A percentile compares a stretch with the other conserved stretches of the same genome.
phyloP scores from a whole-genome alignment of 768 basidiomycete species.

The Pulveroboletus sp. region DNA sequence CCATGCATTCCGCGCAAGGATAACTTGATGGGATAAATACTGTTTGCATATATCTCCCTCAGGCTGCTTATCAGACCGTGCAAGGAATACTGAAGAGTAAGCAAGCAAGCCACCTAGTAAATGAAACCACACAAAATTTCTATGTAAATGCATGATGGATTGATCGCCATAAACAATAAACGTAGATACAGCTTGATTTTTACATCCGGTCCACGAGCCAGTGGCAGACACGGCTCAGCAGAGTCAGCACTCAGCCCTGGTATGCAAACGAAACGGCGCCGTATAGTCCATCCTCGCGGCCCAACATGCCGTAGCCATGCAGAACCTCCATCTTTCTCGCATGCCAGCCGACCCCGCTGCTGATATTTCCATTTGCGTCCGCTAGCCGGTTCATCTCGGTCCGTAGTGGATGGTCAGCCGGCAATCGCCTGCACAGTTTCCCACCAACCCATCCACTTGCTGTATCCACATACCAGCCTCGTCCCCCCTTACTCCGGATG shows the following conservation, averaged over 20 bases:
- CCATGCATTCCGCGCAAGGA: no score
- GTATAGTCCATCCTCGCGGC: slow-evolving; percentile 90
- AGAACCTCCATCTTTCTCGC: slow-evolving; percentile 95
- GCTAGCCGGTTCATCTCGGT: slow-evolving; percentile 70
- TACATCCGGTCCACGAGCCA: not conserved
- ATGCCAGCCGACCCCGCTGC: slow-evolving; percentile 92
- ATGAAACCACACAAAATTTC: not conserved
- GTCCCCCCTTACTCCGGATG: slow-evolving; percentile 86
- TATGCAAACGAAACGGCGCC: slow-evolving; percentile 95
- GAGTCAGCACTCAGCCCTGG: slow-evolving; percentile 56
- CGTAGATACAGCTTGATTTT: not conserved
- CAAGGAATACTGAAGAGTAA: not conserved
- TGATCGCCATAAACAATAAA: not conserved
- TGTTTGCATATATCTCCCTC: not conserved
- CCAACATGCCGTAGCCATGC: slow-evolving; percentile 87
- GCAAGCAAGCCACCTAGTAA: not conserved
- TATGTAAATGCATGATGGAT: not conserved
- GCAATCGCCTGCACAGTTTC: slow-evolving; percentile 57
- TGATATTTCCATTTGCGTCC: slow-evolving; percentile 85
- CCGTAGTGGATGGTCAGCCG: slow-evolving; percentile 62
- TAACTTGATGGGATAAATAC: no score
- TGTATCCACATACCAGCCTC: slow-evolving; percentile 94
- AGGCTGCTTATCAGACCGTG: not conserved
- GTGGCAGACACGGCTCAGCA: not conserved
- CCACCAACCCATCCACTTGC: slow-evolving; percentile 74